Conservation (phyloP, 2,329 filamentous ascomycete genomes). For the Aspergillus flavus region DNA sequence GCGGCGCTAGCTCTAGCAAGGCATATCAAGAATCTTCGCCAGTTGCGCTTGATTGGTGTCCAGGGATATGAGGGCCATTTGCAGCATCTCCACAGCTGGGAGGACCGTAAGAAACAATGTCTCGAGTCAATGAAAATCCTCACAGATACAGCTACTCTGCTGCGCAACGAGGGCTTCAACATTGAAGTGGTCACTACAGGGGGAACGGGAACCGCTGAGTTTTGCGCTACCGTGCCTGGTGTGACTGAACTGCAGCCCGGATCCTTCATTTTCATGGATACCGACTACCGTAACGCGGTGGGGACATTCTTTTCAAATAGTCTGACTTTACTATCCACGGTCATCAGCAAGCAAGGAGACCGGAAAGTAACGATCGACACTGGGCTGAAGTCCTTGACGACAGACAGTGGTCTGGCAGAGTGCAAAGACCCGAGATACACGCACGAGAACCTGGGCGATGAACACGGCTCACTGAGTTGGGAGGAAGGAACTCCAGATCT, state of each 20-base stretch:
- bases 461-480: constrained; percentile 54
- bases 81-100: constrained; percentile 52
- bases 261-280: constrained; percentile 61
- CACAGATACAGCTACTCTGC: constrained; percentile 45
- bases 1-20: constrained; percentile 44
- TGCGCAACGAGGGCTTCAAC: constrained; percentile 46
- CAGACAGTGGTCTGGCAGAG: constrained; percentile 55
- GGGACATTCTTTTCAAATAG: constrained; percentile 54
- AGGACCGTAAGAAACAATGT: constrained; percentile 47
- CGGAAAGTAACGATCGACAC: constrained; percentile 52
- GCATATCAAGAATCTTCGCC: constrained; percentile 39
- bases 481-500: constrained; percentile 43
- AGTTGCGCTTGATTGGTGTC: constrained; percentile 52
- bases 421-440: constrained; percentile 48
- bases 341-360: constrained; percentile 51
- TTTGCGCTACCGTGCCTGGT: constrained; percentile 54
- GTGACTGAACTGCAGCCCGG: constrained; percentile 59
- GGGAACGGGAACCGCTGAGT: constrained; percentile 57
- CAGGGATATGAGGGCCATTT: constrained; percentile 59
- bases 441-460: constrained; percentile 52
- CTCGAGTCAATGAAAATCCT: constrained; percentile 51
- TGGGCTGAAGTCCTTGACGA: constrained; percentile 55
- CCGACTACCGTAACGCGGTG: constrained; percentile 57
- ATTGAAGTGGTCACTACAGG: constrained; percentile 57
- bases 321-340: constrained; percentile 52